Percentiles rank a stretch among this genome's conserved stretches.
phyloP scores from a whole-genome alignment of 805 yeast genomes.

The Teunomyces kruisii region DNA sequence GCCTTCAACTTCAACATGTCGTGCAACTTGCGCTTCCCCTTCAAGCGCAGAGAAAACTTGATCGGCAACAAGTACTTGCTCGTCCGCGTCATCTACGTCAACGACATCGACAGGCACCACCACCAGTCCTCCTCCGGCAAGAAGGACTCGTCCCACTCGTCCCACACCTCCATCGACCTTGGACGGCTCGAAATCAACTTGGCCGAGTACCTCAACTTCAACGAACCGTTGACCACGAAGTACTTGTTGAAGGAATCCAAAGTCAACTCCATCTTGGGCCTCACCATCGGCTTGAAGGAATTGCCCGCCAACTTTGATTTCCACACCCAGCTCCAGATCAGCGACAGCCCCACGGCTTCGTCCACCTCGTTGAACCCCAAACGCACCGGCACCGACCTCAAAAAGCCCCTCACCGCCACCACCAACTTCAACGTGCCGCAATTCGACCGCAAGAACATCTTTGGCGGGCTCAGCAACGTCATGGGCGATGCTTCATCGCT shows the following conservation, averaged over 20 bases:
- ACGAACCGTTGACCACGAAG: constrained; percentile 52
- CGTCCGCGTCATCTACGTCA: constrained; percentile 36
- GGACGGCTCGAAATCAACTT: constrained; percentile 71
- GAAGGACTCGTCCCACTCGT: neutral
- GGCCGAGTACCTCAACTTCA: constrained; percentile 65
- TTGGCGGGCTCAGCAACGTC: constrained; percentile 51
- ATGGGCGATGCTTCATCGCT: constrained; percentile 11
- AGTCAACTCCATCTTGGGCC: constrained; percentile 73
- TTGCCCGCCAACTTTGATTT: constrained; percentile 38
- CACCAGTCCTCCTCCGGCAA: too few species aligned
- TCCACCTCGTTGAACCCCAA: neutral
- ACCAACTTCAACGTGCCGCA: constrained; percentile 35
- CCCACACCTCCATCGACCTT: constrained; percentile 41
- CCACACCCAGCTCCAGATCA: constrained; percentile 41
- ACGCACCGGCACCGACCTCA: neutral
- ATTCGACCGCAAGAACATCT: constrained; percentile 43
- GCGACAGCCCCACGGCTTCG: constrained; percentile 20
- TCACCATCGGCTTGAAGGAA: constrained; percentile 55
- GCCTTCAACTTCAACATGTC: constrained; percentile 32
- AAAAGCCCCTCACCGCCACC: neutral
- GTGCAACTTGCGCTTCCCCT: constrained; percentile 40
- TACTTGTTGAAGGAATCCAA: constrained; percentile 76
- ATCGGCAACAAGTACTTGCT: constrained; percentile 44
- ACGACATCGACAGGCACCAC: constrained; percentile 6
- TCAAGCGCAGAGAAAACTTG: constrained; percentile 37